Evolutionary conservation across 139 green algal genomes (phyloP), one percentile per base, ranked within the genome.

Genomic region (Micromonas pusilla): DNA sequence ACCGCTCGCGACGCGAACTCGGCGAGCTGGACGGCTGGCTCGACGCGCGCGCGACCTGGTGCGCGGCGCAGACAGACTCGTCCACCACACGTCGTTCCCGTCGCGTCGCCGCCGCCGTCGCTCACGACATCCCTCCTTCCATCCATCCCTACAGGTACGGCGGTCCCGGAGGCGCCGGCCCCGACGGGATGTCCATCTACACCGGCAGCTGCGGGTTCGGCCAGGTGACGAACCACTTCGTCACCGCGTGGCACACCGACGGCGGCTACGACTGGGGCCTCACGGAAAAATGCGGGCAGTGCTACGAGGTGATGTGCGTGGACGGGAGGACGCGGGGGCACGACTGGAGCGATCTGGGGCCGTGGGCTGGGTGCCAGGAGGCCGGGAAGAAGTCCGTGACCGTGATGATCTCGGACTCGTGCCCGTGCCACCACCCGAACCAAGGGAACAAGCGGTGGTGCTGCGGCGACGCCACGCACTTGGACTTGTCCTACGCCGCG

Each of bases 381-480:
- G 9, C 26, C 30, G 72, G 52, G 0, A 64, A 36, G 37, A 75
- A 68, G 26, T 71, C 65, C 1, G 52, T 81, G 1, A 26, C 57
- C 54, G 65, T 81, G 64, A 65, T 70, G 37, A 73, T 81, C 30
- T 70, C 76, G 1, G 76, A 81, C 52, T 70, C 37, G 21, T 81
- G 76, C 53, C 76, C 76, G 37, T 81, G 76, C 37, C 28, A 76
- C 53, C 76, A 81, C 52, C 38, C 57, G 2, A 81, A 81, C 66
- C 16, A 2, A n/a, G 33, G 37, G 1, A 80, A 80, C 62, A 45
- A 81, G 52, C 45, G 65, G n/a, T 81, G 76, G 76, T 81, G 76
- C 66, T 81, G 76, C 76, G 66, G 76, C 19, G 62, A 74, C 37
- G 5, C 3, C 37, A 33, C 37, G 37, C 76, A 81, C 63, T 76